Base-by-base conservation (phyloP, 257 asterid species). In the Mentha longifolia region DNA sequence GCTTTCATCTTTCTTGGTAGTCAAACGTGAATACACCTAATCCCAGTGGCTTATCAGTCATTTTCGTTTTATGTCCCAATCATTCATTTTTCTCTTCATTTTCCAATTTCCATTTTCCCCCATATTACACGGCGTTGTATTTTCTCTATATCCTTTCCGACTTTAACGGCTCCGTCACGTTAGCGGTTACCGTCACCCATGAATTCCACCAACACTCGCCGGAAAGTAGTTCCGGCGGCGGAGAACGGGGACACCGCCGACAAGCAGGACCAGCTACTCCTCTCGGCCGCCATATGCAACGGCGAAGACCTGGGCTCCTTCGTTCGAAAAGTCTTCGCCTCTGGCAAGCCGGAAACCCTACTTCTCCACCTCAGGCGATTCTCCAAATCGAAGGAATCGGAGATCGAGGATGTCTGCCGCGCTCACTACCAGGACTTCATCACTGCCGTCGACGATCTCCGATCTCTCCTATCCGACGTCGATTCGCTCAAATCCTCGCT, bases 341-440 rank as follows among this genome's bases (percentile, higher is more conserved):
- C 99, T 52, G 96, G 96, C 22, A 91, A 94, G 31, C 99, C 99
- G 0, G 99, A 94, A 64, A 79, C 92, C 42, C 90, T 94, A 35
- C 87, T 89, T 43, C 86, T 81, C 63, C 95, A 85, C 70, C 98
- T 94, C 79, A 88, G 87, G 19, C 85, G 84, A 82, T 91, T 94
- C 81, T 17, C 93, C 15, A 87, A 89, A 81, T 89, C 95, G 41
- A 94, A 94, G 76, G 97, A 94, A 55, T 78, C 91, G 6, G 99
- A 94, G 88, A 94, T 94, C 86, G 97, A 94, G 79, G 97, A 89
- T 14, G 96, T 94, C 0, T 94, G 99, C 74, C 90, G 96, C 72
- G 91, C 91, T 60, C 99, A 94, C 91, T 94, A 94, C 73, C 92
- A 94, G 37, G 99, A 94, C 86, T 94, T 94, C 82, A 94, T 94